Evolutionary conservation across 1,139 yeast species (phyloP).

Genomic region (Meyerozyma carpophila): DNA sequence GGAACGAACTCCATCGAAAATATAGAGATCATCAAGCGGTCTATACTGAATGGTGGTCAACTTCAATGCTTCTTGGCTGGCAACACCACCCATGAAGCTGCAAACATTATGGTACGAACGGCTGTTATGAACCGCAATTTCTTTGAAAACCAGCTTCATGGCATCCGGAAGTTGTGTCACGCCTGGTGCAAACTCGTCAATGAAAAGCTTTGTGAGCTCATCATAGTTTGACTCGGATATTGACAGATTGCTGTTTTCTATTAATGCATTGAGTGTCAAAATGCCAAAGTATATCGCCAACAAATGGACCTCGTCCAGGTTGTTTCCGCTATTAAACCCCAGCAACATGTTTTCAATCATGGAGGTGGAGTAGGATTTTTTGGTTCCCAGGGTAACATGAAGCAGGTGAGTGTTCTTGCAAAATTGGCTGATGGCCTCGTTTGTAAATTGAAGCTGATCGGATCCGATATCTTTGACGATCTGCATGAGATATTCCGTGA

Average conservation of each 20-base stretch:
- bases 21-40: conserved; percentile 61
- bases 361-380: conserved; percentile 12
- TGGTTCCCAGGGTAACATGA: conserved; percentile 33
- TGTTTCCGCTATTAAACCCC: conserved; percentile 13
- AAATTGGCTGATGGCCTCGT: conserved; percentile 43
- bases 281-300: conserved; percentile 33
- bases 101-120: conserved; percentile 9
- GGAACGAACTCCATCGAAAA: conserved; percentile 63
- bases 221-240: conserved; percentile 20
- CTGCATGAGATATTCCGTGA: conserved; percentile 28
- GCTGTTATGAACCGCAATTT: conserved; percentile 6
- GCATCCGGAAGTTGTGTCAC: neutral
- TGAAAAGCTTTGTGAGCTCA: conserved; percentile 9
- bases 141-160: conserved; percentile 3
- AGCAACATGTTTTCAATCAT: conserved; percentile 13
- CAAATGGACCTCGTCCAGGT: conserved; percentile 14
- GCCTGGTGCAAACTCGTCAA: neutral
- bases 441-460: conserved; percentile 20
- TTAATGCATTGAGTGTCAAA: conserved; percentile 23
- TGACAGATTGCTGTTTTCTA: conserved; percentile 10
- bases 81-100: conserved; percentile 60
- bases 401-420: conserved; percentile 51
- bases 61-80: conserved; percentile 70
- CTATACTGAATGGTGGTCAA: conserved; percentile 57
- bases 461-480: conserved; percentile 20